Evolutionary conservation across 768 basidiomycete species (phyloP), one percentile per base, ranked within the genome.

Genomic region (Serendipita sp.): DNA sequence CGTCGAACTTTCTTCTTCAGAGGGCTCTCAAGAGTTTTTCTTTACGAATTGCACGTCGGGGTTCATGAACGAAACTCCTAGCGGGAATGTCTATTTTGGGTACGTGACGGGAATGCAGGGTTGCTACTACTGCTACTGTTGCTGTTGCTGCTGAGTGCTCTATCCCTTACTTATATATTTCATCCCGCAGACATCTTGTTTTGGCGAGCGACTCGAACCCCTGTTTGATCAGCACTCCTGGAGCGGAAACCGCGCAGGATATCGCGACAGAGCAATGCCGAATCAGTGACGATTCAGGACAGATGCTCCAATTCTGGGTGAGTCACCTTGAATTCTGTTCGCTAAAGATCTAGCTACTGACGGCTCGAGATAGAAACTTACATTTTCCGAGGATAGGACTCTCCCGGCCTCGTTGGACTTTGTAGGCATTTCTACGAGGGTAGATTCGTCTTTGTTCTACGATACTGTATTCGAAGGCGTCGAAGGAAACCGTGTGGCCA

Each of bases 241-340:
- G 56, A 23, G 16, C 16, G 16, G 8, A 4, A n/a, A 10, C 16
- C 16, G 16, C 56, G 8, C 56, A 60, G 28, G 23, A 23, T 32
- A 35, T 60, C 35, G 2, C 3, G 4, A 60, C 56, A 32, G 56
- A 60, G 35, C 4, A 23, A 8, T 60, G 56, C 28, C 23, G 56
- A 23, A 2, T 60, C 28, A 28, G 23, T 8, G 56, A 60, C 28
- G 56, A 60, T n/a, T 60, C 56, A 10, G 56, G 56, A 30, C 56
- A 60, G 28, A 60, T 60, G 56, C 28, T 60, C 8, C 56, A 60
- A n/a, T 60, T 60, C 34, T 60, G 56, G 56, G 56, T 60, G 35
- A 8, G 56, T 10, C 16, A 60, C n/a, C n/a, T 60, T 41, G 7
- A 5, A 41, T 41, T 13, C 7, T 41, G 13, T 41, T 41, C 13